phyloP scores from a whole-genome alignment of 2,329 filamentous ascomycete species.

The Colletotrichum zoysiae region DNA sequence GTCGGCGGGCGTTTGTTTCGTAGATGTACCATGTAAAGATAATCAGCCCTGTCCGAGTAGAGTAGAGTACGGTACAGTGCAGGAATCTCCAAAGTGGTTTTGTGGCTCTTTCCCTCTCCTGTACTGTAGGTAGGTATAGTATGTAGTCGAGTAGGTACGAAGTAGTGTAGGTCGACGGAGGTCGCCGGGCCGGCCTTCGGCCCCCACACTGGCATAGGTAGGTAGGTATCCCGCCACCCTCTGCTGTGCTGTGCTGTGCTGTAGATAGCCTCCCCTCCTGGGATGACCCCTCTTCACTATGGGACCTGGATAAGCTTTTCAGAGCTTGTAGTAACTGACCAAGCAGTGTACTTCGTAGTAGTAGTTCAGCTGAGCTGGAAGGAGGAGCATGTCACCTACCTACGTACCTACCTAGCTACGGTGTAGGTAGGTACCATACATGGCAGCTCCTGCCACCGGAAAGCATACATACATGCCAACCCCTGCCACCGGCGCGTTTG shows the following conservation, averaged over 20 bases:
- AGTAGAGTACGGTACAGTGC: slow-evolving; percentile 12
- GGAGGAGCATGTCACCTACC: background rate
- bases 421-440: too few species aligned
- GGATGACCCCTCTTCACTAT: background rate
- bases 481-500: slow-evolving; percentile 7
- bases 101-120: slow-evolving; percentile 3
- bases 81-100: slow-evolving; percentile 37
- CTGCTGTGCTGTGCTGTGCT: background rate
- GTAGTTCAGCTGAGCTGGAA: background rate
- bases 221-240: background rate
- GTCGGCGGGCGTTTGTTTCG: background rate
- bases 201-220: background rate
- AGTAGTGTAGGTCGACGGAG: background rate
- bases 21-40: background rate
- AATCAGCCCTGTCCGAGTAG: background rate
- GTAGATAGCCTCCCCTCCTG: background rate
- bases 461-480: background rate
- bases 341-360: too few species aligned
- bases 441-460: too few species aligned
- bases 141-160: too few species aligned
- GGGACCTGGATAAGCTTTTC: background rate
- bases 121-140: background rate
- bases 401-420: too few species aligned
- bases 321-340: background rate
- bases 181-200: background rate